phyloP scores from a whole-genome alignment of 371 early-diverging fungal species.

The Mortierella sp. region DNA sequence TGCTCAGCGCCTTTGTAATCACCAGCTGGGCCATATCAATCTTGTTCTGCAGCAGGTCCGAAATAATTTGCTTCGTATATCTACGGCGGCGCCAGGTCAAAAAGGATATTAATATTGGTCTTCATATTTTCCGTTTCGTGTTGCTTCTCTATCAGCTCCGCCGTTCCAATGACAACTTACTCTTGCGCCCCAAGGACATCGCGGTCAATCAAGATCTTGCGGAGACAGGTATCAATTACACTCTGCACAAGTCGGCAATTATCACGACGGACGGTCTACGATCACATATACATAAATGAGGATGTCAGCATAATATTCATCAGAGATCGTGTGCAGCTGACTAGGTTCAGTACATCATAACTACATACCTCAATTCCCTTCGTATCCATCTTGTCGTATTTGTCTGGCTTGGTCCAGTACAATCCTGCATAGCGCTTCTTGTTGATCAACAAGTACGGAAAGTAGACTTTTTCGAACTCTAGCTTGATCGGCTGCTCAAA shows the following conservation, averaged over 20 bases:
- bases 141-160: too few species aligned
- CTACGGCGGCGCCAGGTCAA: constrained; percentile 57
- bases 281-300: too few species aligned
- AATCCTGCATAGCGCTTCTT: constrained; percentile 99
- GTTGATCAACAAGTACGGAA: constrained; percentile 98
- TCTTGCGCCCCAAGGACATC: constrained; percentile 92
- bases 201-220: constrained; percentile 92
- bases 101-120: too few species aligned
- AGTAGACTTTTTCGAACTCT: constrained; percentile 99
- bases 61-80: constrained; percentile 92
- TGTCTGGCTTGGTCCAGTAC: constrained; percentile 96
- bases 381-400: constrained; percentile 96
- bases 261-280: constrained; percentile 99
- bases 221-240: constrained; percentile 95
- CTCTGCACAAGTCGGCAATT: constrained; percentile 96
- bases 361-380: constrained; percentile 96
- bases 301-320: background rate
- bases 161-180: too few species aligned
- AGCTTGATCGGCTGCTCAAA: constrained; percentile 98
- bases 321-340: too few species aligned
- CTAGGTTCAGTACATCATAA: too few species aligned
- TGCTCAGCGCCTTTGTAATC: constrained; percentile 97
- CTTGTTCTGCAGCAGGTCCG: constrained; percentile 96
- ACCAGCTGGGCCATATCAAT: constrained; percentile 98
- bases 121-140: too few species aligned